A percentile compares a stretch with the other conserved stretches of the same genome.
Evolutionary conservation across 2,329 filamentous ascomycete species (phyloP).

Genomic region (Orbilia brochopaga): DNA sequence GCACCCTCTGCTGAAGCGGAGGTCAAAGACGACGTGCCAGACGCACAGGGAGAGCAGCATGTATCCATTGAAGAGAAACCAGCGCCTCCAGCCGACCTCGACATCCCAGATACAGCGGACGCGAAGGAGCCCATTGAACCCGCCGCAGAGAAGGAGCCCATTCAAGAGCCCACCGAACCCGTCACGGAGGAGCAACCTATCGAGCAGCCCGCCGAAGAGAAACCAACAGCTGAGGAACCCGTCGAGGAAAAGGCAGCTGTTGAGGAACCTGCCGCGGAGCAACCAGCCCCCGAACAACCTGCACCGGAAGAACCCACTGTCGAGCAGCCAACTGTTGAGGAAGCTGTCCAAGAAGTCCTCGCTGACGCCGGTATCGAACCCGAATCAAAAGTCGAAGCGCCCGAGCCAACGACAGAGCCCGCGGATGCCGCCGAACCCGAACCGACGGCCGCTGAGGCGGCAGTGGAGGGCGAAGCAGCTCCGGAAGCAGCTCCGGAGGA

Average conservation of each 20-base stretch:
- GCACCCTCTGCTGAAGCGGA: not conserved
- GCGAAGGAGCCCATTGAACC: conserved; percentile 21
- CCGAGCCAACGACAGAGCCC: conserved; percentile 9
- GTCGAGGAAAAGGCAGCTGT: conserved; percentile 5
- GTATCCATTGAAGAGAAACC: conserved; percentile 14
- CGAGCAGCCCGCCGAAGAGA: not conserved
- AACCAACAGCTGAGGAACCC: conserved; percentile 16
- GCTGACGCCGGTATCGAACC: conserved; percentile 8
- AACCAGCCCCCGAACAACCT: conserved; percentile 3
- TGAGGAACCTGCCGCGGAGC: conserved; percentile 9
- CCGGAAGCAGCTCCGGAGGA: not conserved
- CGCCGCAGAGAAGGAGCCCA: conserved; percentile 2
- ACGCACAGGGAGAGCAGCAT: conserved; percentile 24
- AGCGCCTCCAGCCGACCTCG: conserved; percentile 25
- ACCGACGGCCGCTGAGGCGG: conserved; percentile 1
- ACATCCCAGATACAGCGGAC: conserved; percentile 46
- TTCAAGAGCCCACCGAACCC: conserved; percentile 9
- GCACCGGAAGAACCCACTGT: conserved; percentile 9
- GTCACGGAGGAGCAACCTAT: conserved; percentile 3
- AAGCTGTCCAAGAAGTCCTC: conserved; percentile 11
- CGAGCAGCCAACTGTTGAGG: conserved; percentile 5
- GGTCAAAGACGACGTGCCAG: conserved; percentile 16
- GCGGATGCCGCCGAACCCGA: conserved; percentile 11
- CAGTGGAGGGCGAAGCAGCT: conserved; percentile 9
- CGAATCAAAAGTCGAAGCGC: conserved; percentile 21